Evolutionary conservation across 1,284 basidiomycete genomes (phyloP).

Genomic region (Pulveroboletus sp.): DNA sequence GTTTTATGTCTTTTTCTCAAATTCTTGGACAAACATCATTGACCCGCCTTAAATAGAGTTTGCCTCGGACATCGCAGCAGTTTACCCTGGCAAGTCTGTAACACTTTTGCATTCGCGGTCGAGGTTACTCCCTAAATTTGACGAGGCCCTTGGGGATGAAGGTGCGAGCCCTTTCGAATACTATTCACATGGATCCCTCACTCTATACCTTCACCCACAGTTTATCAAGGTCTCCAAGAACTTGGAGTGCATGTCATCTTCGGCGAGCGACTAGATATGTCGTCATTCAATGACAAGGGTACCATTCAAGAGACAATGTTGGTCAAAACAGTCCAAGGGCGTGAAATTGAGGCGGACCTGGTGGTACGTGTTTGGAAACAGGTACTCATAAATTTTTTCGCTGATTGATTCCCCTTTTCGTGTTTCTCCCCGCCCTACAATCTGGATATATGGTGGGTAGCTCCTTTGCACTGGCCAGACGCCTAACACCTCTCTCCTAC

Average conservation of each 20-base stretch:
- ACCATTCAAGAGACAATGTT: conserved; percentile 34
- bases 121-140: conserved; percentile 60
- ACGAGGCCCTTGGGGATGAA: conserved; percentile 56
- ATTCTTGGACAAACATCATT: no score
- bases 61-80: conserved; percentile 66
- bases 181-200: neutral
- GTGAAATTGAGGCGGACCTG: conserved; percentile 62
- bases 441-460: conserved; percentile 37
- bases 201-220: conserved; percentile 30
- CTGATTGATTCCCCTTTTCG: neutral
- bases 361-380: conserved; percentile 43
- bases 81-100: conserved; percentile 58
- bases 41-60: conserved; percentile 46
- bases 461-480: conserved; percentile 77
- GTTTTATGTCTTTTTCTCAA: neutral
- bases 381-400: neutral
- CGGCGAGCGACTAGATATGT: conserved; percentile 55
- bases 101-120: conserved; percentile 70
- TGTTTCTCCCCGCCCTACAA: neutral
- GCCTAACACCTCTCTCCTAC: conserved; percentile 66
- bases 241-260: conserved; percentile 52
- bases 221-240: conserved; percentile 44
- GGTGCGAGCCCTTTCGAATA: conserved; percentile 36
- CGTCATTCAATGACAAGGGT: conserved; percentile 33
- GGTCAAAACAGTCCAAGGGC: conserved; percentile 57